Base-by-base conservation (phyloP, 306 rosid species). In the Dalbergia oliveri region DNA sequence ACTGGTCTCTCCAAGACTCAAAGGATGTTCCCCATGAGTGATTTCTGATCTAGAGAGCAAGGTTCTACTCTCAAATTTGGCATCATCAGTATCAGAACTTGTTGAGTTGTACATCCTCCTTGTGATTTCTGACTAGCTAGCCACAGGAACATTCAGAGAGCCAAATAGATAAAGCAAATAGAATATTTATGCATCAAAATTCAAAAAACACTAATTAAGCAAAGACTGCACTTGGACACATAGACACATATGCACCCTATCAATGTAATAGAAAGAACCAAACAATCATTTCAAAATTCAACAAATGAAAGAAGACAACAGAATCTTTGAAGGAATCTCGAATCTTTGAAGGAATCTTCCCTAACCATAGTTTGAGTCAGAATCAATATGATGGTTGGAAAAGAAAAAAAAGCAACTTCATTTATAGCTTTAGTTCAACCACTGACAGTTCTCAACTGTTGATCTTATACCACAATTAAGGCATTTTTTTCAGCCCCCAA, bases 101-200 rank as follows among this genome's bases (percentile, higher is more conserved):
- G 87, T 33, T 3, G 90, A 75, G 72, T 85, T 88, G 83, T 81
- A 94, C 91, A 87, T 75, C 89, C 54, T 96, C 97, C 97, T 88
- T 56, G 99, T 84, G 82, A 96, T 86, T 84, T 96, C 98, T 88
- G 99, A 93, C 99, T 96, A 93, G 90, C 97, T 91, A 96, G 97
- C 97, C 97, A 93, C 88, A 86, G 66, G 88, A 86, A 93, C 87
- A 88, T 88, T 96, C 86, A 93, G 99, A 87, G 72, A 84, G 66
- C 86, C 92, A 82, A 81, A 81, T 57, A 87, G 83, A 79, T 67
- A 69, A 67, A 69, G 74, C 56, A 64, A 76, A 72, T 35, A 59
- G 51, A 54, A 60, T 6, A 56, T 15, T 34, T 54, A 64, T 49
- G 71, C 50, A 66, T n/a, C 26, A 16, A 54, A 54, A n/a, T n/a